Base-by-base conservation (phyloP, 768 basidiomycete genomes). In the Tulasnella sp. region DNA sequence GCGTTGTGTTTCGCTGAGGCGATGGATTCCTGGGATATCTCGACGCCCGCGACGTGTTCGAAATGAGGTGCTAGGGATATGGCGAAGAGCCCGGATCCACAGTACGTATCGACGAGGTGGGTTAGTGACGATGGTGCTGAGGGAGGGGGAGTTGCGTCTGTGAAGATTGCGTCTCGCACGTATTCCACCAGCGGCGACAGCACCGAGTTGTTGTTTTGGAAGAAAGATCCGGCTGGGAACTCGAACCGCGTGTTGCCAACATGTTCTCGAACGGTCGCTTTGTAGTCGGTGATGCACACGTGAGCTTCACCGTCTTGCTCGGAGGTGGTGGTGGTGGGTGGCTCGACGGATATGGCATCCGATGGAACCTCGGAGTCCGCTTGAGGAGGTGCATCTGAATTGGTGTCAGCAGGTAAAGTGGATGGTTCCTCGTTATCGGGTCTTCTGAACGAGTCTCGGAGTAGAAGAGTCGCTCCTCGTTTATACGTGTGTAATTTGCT, bases 201-300 rank as follows among this genome's bases (percentile, higher is more conserved):
- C 54, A 97, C 94, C 9, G 94, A 92, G 84, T 97, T 97, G 90
- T 99, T 99, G 88, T 98, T 98, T 85, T 99, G 97, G 90, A 99
- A 99, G 89, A 99, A 99, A 5, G 95, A 93, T 73, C 93, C 92
- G 8, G 93, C 94, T 31, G 89, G 90, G 86, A 95, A 97, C 84
- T 96, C 93, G 86, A 99, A 98, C 72, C 93, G 85, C 85, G 88
- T 91, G 81, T 90, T 86, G 12, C 95, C 96, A 37, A 99, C 94
- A 73, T 90, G 89, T 86, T 98, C 97, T 78, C 96, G 93, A 1
- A 97, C 91, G 14, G 88, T 91, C 18, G 88, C 91, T 81, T 93
- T 93, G 84, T 96, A 95, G 84, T 96, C 90, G 0, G 95, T 94
- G 80, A 98, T 88, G 84, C 96, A 97, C 77, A 96, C 84, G 83